phyloP scores from a whole-genome alignment of 108 stramenopile species.

The Cyclostephanos invisitatus region DNA sequence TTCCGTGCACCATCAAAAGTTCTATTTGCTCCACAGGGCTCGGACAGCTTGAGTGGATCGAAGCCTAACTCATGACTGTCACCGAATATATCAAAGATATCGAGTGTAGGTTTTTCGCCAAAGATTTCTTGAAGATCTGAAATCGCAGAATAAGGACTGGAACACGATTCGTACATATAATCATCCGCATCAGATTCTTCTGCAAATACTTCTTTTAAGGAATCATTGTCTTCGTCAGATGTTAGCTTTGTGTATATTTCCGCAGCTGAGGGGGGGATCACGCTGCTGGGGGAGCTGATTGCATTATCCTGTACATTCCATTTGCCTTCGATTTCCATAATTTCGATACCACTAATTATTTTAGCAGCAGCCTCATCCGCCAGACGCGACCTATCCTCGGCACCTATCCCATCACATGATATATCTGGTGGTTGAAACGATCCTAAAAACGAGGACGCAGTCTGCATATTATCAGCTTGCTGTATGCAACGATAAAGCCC shows the following conservation, averaged over 20 bases:
- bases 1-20: slow-evolving; percentile 38
- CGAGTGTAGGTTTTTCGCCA: not conserved
- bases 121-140: not conserved
- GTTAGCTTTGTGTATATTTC: not conserved
- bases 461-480: slow-evolving; percentile 34
- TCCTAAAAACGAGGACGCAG: slow-evolving; percentile 34
- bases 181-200: slow-evolving; percentile 60
- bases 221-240: slow-evolving; percentile 25
- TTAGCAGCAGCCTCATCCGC: slow-evolving; percentile 35
- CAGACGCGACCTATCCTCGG: slow-evolving; percentile 21
- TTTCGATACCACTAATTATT: slow-evolving; percentile 31
- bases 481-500: slow-evolving; percentile 51
- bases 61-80: slow-evolving; percentile 15
- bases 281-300: slow-evolving; percentile 35
- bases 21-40: slow-evolving; percentile 27
- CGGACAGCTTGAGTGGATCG: slow-evolving; percentile 32
- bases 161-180: slow-evolving; percentile 36
- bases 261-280: slow-evolving; percentile 14
- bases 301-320: slow-evolving; percentile 12
- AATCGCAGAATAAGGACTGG: slow-evolving; percentile 6
- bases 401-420: not conserved
- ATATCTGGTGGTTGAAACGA: slow-evolving; percentile 36
- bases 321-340: slow-evolving; percentile 24
- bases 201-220: slow-evolving; percentile 53
- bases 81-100: slow-evolving; percentile 10